A percentile compares a stretch with the other conserved stretches of the same genome.
phyloP scores from a whole-genome alignment of 2,329 filamentous ascomycete genomes.

The Fusarium chlamydosporum region DNA sequence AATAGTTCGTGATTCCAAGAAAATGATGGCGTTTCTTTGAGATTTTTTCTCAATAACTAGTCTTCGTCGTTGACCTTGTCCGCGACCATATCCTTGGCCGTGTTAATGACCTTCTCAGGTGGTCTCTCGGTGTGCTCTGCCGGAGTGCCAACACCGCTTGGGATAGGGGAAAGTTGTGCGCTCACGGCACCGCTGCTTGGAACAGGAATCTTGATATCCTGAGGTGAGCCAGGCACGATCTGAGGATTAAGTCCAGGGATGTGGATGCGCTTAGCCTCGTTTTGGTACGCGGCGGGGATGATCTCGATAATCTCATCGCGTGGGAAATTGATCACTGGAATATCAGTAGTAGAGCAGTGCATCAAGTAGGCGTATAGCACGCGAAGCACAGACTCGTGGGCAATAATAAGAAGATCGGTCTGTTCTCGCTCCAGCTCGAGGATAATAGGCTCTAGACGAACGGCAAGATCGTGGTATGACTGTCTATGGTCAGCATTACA shows the following conservation, averaged over 20 bases:
- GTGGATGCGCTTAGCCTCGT: slow-evolving; percentile 90
- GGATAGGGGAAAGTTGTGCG: slow-evolving; percentile 63
- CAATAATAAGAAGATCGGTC: slow-evolving; percentile 97
- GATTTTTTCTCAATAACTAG: slow-evolving; percentile 47
- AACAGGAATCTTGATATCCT: slow-evolving; percentile 85
- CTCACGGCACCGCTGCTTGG: slow-evolving; percentile 59
- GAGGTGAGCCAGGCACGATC: slow-evolving; percentile 82
- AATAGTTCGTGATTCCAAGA: slow-evolving; percentile 9
- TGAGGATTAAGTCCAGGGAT: slow-evolving; percentile 78
- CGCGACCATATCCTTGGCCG: slow-evolving; percentile 64
- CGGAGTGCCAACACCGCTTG: slow-evolving; percentile 63
- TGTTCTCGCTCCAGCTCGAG: slow-evolving; percentile 96
- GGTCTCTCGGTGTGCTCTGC: slow-evolving; percentile 61
- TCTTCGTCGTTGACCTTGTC: slow-evolving; percentile 69
- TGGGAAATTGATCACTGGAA: slow-evolving; percentile 92
- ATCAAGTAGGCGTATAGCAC: slow-evolving; percentile 98
- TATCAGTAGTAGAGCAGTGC: slow-evolving; percentile 96
- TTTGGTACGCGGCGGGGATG: slow-evolving; percentile 97
- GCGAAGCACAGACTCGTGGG: slow-evolving; percentile 96
- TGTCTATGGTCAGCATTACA: slow-evolving; percentile 55
- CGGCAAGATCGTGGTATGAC: slow-evolving; percentile 99
- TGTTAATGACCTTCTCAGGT: slow-evolving; percentile 66
- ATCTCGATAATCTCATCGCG: slow-evolving; percentile 99
- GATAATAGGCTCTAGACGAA: slow-evolving; percentile 97
- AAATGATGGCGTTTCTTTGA: not conserved